A percentile compares a stretch with the other conserved stretches of the same genome.
Evolutionary conservation across 2,329 filamentous ascomycete species (phyloP).

Genomic region (Corinectria fuckeliana): DNA sequence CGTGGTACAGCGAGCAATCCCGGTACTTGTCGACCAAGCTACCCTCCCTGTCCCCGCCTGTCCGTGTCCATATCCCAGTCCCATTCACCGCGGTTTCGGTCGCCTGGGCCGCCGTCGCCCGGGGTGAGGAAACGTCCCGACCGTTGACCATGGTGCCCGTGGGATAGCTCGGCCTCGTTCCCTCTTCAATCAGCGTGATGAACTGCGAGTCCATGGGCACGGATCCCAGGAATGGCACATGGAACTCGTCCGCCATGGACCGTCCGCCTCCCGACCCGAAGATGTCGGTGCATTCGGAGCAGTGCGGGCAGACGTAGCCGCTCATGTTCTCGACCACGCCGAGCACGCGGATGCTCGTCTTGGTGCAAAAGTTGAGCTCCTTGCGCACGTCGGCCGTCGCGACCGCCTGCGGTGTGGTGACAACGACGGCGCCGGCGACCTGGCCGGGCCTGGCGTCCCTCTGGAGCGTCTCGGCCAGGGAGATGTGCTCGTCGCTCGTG

Average conservation of each 20-base stretch:
- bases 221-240: conserved; percentile 81
- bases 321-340: conserved; percentile 98
- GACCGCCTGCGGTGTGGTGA: conserved; percentile 95
- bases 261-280: conserved; percentile 91
- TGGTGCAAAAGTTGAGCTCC: conserved; percentile 90
- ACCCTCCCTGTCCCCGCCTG: conserved; percentile 32
- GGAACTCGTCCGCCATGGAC: conserved; percentile 87
- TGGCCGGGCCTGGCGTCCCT: conserved; percentile 68
- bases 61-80: neutral
- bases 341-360: conserved; percentile 79
- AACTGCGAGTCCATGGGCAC: conserved; percentile 95
- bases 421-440: conserved; percentile 86
- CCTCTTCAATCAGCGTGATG: conserved; percentile 83
- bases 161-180: conserved; percentile 69
- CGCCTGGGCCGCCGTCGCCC: neutral
- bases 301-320: conserved; percentile 83
- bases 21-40: conserved; percentile 74
- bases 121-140: conserved; percentile 52
- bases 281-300: conserved; percentile 87
- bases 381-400: conserved; percentile 93
- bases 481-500: conserved; percentile 97
- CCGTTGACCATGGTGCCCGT: conserved; percentile 69
- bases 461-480: conserved; percentile 84
- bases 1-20: conserved; percentile 70
- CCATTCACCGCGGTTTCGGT: conserved; percentile 32